Conservation (phyloP, 1,284 basidiomycete genomes). For the Hymenochaete sp. region DNA sequence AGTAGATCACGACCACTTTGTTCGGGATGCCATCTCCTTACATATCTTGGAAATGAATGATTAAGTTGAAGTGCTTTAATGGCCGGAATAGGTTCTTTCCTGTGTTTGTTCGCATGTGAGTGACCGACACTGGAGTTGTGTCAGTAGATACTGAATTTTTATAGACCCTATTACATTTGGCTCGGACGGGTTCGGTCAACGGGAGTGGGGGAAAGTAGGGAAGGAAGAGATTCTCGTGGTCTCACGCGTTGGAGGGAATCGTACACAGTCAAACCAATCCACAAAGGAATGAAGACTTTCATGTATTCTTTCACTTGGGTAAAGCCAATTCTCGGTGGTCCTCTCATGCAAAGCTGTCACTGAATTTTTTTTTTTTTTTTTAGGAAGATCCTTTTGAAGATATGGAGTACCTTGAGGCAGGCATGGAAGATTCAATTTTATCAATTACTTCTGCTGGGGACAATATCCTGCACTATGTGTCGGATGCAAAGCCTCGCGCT, state of each 20-base stretch:
- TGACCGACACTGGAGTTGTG: not conserved
- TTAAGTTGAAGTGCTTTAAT: slow-evolving; percentile 57
- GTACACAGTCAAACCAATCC: slow-evolving; percentile 65
- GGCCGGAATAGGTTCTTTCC: slow-evolving; percentile 69
- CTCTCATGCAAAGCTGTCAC: not conserved
- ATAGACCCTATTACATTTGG: slow-evolving; percentile 69
- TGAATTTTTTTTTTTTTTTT: not conserved
- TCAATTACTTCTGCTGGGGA: slow-evolving; percentile 78
- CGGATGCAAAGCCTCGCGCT: slow-evolving; percentile 49
- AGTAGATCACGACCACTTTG: too few relatives aligned
- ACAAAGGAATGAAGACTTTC: slow-evolving; percentile 71
- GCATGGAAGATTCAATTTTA: slow-evolving; percentile 59
- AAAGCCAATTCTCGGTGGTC: slow-evolving; percentile 1
- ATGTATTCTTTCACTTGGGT: slow-evolving; percentile 72
- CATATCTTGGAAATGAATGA: too few relatives aligned
- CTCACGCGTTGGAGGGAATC: slow-evolving; percentile 66
- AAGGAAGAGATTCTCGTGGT: not conserved
- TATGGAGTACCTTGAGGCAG: slow-evolving; percentile 58
- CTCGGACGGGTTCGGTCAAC: slow-evolving; percentile 62
- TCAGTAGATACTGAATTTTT: slow-evolving; percentile 1
- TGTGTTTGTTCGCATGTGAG: slow-evolving; percentile 57
- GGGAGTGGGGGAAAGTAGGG: slow-evolving; percentile 34
- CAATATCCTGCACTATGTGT: slow-evolving; percentile 77
- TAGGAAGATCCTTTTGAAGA: slow-evolving; percentile 74
- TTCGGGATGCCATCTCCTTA: not conserved